Percentiles rank a stretch among this genome's conserved stretches.
Conservation (phyloP, 805 yeast species). For the Wickerhamiella occidentalis region DNA sequence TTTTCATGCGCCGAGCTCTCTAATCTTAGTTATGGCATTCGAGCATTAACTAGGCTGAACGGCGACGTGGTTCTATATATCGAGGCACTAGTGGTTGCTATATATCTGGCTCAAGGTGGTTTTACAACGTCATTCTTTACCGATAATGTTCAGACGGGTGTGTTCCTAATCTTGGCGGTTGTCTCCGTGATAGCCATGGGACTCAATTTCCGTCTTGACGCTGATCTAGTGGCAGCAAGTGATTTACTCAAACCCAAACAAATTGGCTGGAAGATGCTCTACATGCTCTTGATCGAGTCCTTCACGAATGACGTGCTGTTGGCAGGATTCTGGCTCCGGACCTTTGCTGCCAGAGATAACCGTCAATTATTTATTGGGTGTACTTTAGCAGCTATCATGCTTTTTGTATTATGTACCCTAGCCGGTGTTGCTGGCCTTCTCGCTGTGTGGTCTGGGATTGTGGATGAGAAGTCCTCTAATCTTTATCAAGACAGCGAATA, state of each 20-base stretch:
- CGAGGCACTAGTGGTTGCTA: slow-evolving; percentile 78
- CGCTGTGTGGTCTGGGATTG: slow-evolving; percentile 80
- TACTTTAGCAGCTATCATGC: slow-evolving; percentile 56
- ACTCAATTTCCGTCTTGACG: slow-evolving; percentile 45
- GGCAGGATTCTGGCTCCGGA: slow-evolving; percentile 88
- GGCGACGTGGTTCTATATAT: slow-evolving; percentile 73
- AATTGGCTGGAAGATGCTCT: slow-evolving; percentile 82
- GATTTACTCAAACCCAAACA: slow-evolving; percentile 53
- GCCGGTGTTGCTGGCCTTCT: slow-evolving; percentile 75
- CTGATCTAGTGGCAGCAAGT: slow-evolving; percentile 46
- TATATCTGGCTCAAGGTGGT: slow-evolving; percentile 81
- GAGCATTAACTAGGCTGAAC: slow-evolving; percentile 61
- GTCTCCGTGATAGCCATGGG: slow-evolving; percentile 74
- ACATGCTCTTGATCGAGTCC: slow-evolving; percentile 74
- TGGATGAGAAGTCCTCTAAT: slow-evolving; percentile 31
- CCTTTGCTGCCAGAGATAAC: slow-evolving; percentile 76
- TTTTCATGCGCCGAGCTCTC: slow-evolving; percentile 81
- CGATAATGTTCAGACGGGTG: slow-evolving; percentile 67
- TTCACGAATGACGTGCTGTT: slow-evolving; percentile 80
- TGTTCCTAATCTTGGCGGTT: slow-evolving; percentile 53
- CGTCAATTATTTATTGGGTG: slow-evolving; percentile 66
- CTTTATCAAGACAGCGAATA: slow-evolving; percentile 49
- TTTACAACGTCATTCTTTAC: slow-evolving; percentile 80
- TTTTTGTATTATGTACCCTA: slow-evolving; percentile 51
- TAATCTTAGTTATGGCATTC: slow-evolving; percentile 64